phyloP scores from a whole-genome alignment of 768 basidiomycete species.

The Lactarius sp. region DNA sequence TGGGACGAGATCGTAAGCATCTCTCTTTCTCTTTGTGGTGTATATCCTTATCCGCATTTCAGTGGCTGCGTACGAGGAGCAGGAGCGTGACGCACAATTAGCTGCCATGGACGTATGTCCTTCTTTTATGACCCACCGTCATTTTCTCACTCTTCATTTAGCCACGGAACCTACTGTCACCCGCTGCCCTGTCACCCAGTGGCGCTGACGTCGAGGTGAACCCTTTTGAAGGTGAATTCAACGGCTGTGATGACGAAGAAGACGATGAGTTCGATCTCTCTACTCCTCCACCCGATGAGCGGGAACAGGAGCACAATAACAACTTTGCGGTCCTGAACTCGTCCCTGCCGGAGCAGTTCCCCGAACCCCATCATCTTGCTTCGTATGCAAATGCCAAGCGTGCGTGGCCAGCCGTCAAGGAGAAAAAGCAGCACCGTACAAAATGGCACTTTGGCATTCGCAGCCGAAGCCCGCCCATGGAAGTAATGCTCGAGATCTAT shows the following conservation, averaged over 20 bases:
- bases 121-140: conserved; percentile 1
- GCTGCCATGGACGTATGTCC: conserved; percentile 73
- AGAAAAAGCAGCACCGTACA: conserved; percentile 70
- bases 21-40: conserved; percentile 14
- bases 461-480: conserved; percentile 92
- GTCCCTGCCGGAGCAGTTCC: conserved; percentile 60
- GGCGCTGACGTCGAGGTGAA: conserved; percentile 61
- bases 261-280: conserved; percentile 50
- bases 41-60: conserved; percentile 23
- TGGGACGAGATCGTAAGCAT: conserved; percentile 77
- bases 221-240: conserved; percentile 76
- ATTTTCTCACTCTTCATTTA: conserved; percentile 30
- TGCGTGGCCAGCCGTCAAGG: conserved; percentile 39
- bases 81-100: conserved; percentile 77
- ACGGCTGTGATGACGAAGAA: conserved; percentile 46
- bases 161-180: conserved; percentile 70
- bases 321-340: conserved; percentile 89
- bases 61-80: conserved; percentile 78
- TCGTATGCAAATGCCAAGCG: conserved; percentile 58
- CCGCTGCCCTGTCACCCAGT: conserved; percentile 58
- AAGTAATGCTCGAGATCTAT: conserved; percentile 99
- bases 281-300: conserved; percentile 34
- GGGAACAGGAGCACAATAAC: conserved; percentile 48
- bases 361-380: conserved; percentile 66
- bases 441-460: conserved; percentile 99